phyloP scores from a whole-genome alignment of 2,329 filamentous ascomycete genomes.

The Elsinoe fawcettii region DNA sequence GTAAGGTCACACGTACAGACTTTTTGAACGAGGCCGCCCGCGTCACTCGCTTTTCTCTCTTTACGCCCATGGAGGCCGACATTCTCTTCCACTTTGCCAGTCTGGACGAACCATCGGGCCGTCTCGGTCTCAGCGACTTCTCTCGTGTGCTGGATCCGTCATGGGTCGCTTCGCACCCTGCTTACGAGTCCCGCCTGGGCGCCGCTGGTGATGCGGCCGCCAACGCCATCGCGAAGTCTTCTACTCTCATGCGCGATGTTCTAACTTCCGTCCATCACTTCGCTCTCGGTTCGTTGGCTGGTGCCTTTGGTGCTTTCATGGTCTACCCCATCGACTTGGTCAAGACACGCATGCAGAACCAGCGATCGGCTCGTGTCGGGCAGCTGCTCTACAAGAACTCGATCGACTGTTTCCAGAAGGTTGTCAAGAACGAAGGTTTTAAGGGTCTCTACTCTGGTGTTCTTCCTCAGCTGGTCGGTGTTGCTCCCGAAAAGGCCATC shows the following conservation, averaged over 20 bases:
- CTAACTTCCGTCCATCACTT: slow-evolving; percentile 86
- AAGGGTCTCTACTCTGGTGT: slow-evolving; percentile 89
- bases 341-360: slow-evolving; percentile 98
- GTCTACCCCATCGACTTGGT: slow-evolving; percentile 98
- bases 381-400: slow-evolving; percentile 95
- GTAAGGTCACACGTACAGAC: slow-evolving; percentile 87
- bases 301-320: slow-evolving; percentile 98
- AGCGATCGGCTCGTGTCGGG: slow-evolving; percentile 73
- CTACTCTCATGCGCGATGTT: slow-evolving; percentile 54
- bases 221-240: slow-evolving; percentile 49
- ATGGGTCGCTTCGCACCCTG: slow-evolving; percentile 57
- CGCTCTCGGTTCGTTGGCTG: slow-evolving; percentile 76
- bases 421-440: slow-evolving; percentile 85
- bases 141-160: slow-evolving; percentile 90
- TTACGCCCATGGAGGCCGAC: slow-evolving; percentile 97
- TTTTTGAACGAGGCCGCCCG: slow-evolving; percentile 91
- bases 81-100: slow-evolving; percentile 98
- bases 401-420: slow-evolving; percentile 87
- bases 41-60: slow-evolving; percentile 86
- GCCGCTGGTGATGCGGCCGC: slow-evolving; percentile 38
- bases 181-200: slow-evolving; percentile 43
- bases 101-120: slow-evolving; percentile 78
- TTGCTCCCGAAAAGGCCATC: slow-evolving; percentile 98
- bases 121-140: slow-evolving; percentile 76
- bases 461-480: slow-evolving; percentile 87